Evolutionary conservation across 1,284 basidiomycete genomes (phyloP), one percentile per base, ranked within the genome.

Genomic region (Cryptococcus sp.): DNA sequence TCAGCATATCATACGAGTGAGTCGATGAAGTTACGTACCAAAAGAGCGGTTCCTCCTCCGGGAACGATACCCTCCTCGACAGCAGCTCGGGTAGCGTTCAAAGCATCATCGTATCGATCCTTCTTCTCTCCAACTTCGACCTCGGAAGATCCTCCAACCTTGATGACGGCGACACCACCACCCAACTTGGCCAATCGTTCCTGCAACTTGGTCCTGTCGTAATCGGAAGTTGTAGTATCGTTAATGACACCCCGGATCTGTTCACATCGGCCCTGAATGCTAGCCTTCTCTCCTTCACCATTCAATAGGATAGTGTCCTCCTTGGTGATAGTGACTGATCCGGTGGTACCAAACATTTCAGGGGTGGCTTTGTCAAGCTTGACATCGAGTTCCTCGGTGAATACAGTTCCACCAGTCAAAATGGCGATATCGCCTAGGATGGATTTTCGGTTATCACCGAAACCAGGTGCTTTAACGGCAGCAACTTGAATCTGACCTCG

Each of bases 81-180:
- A 46, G 94, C 94, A 40, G 94, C 94, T 52, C 94, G 88, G 4
- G 94, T 98, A 18, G 92, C 92, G 76, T 96, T 96, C 54, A 98
- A 82, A 5, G 94, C 94, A 73, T 98, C 94, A 69, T 98, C 94
- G 75, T 96, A 98, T 48, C 93, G 83, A 76, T 98, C 94, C 85
- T 98, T 98, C 88, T 98, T 98, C 83, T 98, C 94, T 16, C 93
- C 83, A 59, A 98, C 94, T 78, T 98, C 94, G 53, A 98, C 93
- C 77, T 98, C 94, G 56, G 83, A 86, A 46, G 85, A 80, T 42
- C 94, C 94, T 55, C 94, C 94, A 61, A 98, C 94, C 78, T 91
- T 92, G 83, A 98, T 97, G 74, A 98, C 93, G 25, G 93, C 94
- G 49, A 98, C 93, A 79, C 94, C 93, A 53, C 94, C 93, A 41